phyloP scores from a whole-genome alignment of 164 flowering plant species.

The Tetrastigma voinierianum region DNA sequence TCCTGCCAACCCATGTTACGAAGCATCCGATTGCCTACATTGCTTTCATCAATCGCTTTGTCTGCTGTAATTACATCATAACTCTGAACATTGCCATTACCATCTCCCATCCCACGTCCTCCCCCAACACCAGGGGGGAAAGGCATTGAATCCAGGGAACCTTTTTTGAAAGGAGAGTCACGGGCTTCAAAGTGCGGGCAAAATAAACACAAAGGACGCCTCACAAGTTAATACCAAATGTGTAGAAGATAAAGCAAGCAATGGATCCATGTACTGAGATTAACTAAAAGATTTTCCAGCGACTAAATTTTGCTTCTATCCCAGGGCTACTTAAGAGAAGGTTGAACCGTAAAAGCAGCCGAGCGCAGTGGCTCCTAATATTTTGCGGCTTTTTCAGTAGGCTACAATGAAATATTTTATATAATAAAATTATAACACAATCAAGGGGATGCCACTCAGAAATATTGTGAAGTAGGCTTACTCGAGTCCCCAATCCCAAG shows the following conservation, averaged over 20 bases:
- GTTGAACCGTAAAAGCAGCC: neutral
- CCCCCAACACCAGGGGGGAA: conserved; percentile 98
- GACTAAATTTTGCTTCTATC: conserved; percentile 5
- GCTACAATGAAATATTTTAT: neutral
- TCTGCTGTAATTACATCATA: conserved; percentile 91
- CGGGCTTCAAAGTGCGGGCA: conserved; percentile 65
- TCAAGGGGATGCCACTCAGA: conserved; percentile 9
- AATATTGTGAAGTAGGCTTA: conserved; percentile 46
- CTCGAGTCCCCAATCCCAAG: conserved; percentile 64
- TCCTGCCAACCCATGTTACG: conserved; percentile 99
- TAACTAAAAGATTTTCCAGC: conserved; percentile 12
- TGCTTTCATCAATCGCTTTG: conserved; percentile 87
- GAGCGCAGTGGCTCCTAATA: too few relatives aligned
- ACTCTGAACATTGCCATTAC: conserved; percentile 34
- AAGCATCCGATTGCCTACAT: conserved; percentile 96
- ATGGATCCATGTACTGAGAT: conserved; percentile 27
- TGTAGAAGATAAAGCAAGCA: conserved; percentile 19
- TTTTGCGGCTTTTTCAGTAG: neutral
- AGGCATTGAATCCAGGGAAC: conserved; percentile 81
- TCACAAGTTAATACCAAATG: conserved; percentile 45
- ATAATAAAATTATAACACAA: conserved; percentile 8
- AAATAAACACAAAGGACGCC: conserved; percentile 35
- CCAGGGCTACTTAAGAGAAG: conserved; percentile 4
- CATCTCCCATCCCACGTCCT: conserved; percentile 61
- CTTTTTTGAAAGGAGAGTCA: conserved; percentile 55